Evolutionary conservation across 75 land plant genomes (phyloP).

Genomic region (Pinus taeda): DNA sequence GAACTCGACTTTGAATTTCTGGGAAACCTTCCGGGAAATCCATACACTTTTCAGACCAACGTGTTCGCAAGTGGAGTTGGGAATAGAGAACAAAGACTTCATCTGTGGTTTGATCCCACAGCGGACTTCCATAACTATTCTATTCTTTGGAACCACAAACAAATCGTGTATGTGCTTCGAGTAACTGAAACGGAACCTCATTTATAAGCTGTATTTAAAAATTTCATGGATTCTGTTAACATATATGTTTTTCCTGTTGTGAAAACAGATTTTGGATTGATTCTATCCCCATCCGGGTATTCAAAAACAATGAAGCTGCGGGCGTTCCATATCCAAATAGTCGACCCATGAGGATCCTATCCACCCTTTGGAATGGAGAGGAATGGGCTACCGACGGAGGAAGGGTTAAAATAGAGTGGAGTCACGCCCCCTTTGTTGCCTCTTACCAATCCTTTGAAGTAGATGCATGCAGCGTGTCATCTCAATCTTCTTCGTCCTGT

Average conservation of each 20-base stretch:
- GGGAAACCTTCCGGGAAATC: conserved; percentile 16
- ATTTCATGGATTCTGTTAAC: background rate
- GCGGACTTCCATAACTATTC: conserved; percentile 25
- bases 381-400: conserved; percentile 76
- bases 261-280: conserved; percentile 58
- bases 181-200: no score
- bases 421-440: conserved; percentile 54
- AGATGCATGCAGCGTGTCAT: conserved; percentile 27
- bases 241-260: background rate
- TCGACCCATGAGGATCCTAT: conserved; percentile 40
- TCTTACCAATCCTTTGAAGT: conserved; percentile 27
- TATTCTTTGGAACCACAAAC: conserved; percentile 26
- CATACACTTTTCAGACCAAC: conserved; percentile 27
- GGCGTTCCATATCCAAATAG: conserved; percentile 41
- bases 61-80: conserved; percentile 19
- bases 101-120: conserved; percentile 30
- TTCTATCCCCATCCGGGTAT: conserved; percentile 55
- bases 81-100: conserved; percentile 16
- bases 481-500: background rate
- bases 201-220: background rate
- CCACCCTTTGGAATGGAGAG: conserved; percentile 66
- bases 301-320: conserved; percentile 37
- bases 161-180: conserved; percentile 17
- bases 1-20: conserved; percentile 33
- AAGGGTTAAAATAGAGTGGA: conserved; percentile 44